These are phyloP conservation scores for Picocystis salinarum DNA, from an alignment of 139 green algal species.

Conservation along the genomic window DNA sequence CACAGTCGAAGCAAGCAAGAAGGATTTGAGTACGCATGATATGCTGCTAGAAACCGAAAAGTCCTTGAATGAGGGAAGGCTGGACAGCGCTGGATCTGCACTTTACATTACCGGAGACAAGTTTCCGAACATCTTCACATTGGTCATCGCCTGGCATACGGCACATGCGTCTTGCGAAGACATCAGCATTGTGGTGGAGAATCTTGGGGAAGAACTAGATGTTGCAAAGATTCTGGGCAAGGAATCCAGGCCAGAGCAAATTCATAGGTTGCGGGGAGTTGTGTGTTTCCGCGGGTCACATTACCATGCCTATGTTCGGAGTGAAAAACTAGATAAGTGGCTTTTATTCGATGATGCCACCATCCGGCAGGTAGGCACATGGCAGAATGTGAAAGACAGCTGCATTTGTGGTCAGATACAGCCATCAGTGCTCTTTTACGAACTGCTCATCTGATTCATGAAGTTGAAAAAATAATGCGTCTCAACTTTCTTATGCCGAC, in stretches of 20 bases:
- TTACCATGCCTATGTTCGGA: constrained; percentile 64
- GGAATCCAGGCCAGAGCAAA: constrained; percentile 5
- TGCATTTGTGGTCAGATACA: constrained; percentile 43
- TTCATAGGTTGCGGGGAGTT: constrained; percentile 44
- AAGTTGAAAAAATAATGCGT: too few species aligned
- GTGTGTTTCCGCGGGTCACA: constrained; percentile 77
- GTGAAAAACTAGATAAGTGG: constrained; percentile 43
- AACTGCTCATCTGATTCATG: too few species aligned
- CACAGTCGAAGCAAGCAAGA: too few species aligned
- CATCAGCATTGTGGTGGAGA: constrained; percentile 22
- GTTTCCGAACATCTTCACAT: constrained; percentile 35
- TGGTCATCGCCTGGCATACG: constrained; percentile 42
- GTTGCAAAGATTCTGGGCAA: constrained; percentile 20
- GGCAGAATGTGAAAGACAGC: constrained; percentile 33
- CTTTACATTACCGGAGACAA: too few species aligned
- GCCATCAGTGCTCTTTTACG: constrained; percentile 49
- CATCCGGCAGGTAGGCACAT: constrained; percentile 30
- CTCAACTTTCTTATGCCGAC: too few species aligned
- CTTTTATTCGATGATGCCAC: constrained; percentile 54
- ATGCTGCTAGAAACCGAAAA: too few species aligned
- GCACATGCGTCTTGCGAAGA: constrained; percentile 14
- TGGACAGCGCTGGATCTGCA: too few species aligned
- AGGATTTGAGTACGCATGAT: too few species aligned
- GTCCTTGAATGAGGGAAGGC: too few species aligned
- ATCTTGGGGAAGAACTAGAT: constrained; percentile 25